A percentile compares a stretch with the other conserved stretches of the same genome.
Conservation (phyloP, 352 stramenopile species). For the Pythium folliculosum region DNA sequence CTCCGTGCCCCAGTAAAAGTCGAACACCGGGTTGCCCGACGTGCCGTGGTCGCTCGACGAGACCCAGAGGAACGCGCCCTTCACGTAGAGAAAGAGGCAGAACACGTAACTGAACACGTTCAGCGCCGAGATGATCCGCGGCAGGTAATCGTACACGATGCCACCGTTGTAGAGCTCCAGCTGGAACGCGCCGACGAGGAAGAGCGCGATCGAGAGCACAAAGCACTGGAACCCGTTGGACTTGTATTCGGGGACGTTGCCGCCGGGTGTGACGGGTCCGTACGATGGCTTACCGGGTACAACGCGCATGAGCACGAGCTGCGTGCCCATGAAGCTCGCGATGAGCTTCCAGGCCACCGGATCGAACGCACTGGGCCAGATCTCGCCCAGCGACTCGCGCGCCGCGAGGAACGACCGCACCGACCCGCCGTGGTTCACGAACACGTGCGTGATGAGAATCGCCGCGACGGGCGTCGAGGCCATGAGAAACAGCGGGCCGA, state of each 20-base stretch:
- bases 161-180: slow-evolving; percentile 60
- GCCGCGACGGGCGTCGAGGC: slow-evolving; percentile 74
- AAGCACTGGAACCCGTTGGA: slow-evolving; percentile 94
- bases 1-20: slow-evolving; percentile 98
- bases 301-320: slow-evolving; percentile 90
- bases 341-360: slow-evolving; percentile 90
- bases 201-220: slow-evolving; percentile 82
- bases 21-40: slow-evolving; percentile 91
- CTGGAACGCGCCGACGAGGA: slow-evolving; percentile 55
- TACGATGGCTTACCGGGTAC: slow-evolving; percentile 89
- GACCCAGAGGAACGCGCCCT: slow-evolving; percentile 84
- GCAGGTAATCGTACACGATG: slow-evolving; percentile 89
- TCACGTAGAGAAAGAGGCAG: slow-evolving; percentile 91
- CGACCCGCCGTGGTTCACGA: slow-evolving; percentile 55
- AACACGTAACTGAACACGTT: slow-evolving; percentile 96
- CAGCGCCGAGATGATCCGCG: slow-evolving; percentile 87
- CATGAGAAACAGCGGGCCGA: slow-evolving; percentile 91
- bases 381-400: slow-evolving; percentile 55
- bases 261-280: slow-evolving; percentile 82
- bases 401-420: slow-evolving; percentile 39
- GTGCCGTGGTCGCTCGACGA: slow-evolving; percentile 92
- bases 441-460: slow-evolving; percentile 85
- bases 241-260: slow-evolving; percentile 91
- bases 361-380: slow-evolving; percentile 87
- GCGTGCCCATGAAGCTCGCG: slow-evolving; percentile 81